Evolutionary conservation across 345 rosid genomes (phyloP).

Genomic region (Ceriops zippeliana): DNA sequence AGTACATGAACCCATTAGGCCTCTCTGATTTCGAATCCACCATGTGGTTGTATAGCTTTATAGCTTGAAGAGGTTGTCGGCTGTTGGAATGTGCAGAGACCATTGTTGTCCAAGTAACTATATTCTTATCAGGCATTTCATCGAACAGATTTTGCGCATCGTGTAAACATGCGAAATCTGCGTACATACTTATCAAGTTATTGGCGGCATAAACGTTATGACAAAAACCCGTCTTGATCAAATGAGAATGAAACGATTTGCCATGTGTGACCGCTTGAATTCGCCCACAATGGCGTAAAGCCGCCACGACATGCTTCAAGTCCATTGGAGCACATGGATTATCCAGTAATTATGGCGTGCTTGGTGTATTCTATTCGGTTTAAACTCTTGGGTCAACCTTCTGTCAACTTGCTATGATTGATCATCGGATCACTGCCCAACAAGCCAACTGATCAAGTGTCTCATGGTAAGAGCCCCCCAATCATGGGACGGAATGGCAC

Average conservation of each 20-base stretch:
- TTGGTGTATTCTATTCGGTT: too few species aligned
- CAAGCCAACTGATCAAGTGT: too few species aligned
- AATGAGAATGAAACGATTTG: slow-evolving; percentile 38
- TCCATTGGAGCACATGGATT: slow-evolving; percentile 27
- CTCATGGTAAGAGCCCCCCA: too few species aligned
- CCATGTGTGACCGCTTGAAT: slow-evolving; percentile 43
- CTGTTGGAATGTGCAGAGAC: slow-evolving; percentile 43
- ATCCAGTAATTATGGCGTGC: too few species aligned
- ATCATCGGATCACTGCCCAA: too few species aligned
- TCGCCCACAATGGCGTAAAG: slow-evolving; percentile 57
- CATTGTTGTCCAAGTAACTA: slow-evolving; percentile 65
- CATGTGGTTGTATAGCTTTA: slow-evolving; percentile 43
- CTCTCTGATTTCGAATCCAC: slow-evolving; percentile 30
- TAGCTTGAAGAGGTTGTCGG: slow-evolving; percentile 43
- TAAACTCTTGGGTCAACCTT: too few species aligned
- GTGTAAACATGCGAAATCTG: slow-evolving; percentile 20
- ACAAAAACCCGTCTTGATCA: slow-evolving; percentile 39
- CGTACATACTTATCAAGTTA: slow-evolving; percentile 49
- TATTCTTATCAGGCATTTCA: slow-evolving; percentile 54
- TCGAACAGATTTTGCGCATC: slow-evolving; percentile 55
- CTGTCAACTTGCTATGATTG: too few species aligned
- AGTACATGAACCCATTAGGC: slow-evolving; percentile 62
- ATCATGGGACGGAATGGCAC: too few species aligned
- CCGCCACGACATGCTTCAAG: slow-evolving; percentile 36
- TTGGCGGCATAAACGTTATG: slow-evolving; percentile 39